Percentiles rank a stretch among this genome's conserved stretches.
Conservation (phyloP, 257 asterid genomes). For the Plantago ovata region DNA sequence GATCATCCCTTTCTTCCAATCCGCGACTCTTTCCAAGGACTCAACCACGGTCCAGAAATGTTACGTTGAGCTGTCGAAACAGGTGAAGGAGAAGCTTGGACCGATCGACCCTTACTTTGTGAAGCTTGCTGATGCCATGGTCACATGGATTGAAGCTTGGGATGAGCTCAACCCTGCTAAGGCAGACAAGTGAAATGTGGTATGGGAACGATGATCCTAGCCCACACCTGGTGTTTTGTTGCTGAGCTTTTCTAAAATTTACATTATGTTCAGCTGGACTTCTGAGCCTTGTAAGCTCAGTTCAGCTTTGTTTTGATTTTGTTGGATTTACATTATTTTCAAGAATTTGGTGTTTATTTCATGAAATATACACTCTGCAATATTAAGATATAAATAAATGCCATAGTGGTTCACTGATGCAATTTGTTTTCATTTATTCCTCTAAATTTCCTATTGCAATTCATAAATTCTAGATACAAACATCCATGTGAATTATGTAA, state of each 20-base stretch:
- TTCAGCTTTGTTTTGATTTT: neutral
- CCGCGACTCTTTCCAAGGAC: slow-evolving; percentile 40
- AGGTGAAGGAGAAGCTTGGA: slow-evolving; percentile 53
- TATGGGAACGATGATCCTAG: too few species aligned
- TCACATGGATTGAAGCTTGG: slow-evolving; percentile 66
- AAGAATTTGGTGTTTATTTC: slow-evolving; percentile 1
- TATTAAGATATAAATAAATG: neutral
- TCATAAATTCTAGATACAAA: too few species aligned
- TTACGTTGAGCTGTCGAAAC: slow-evolving; percentile 54
- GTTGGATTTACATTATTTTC: neutral
- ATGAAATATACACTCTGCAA: too few species aligned
- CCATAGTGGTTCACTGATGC: neutral
- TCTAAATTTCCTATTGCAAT: too few species aligned
- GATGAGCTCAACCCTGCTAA: slow-evolving; percentile 43
- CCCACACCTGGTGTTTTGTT: too few species aligned
- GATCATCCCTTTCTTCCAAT: slow-evolving; percentile 58
- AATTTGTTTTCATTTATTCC: too few species aligned
- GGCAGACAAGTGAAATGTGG: neutral
- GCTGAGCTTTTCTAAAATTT: neutral
- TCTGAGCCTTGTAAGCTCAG: neutral
- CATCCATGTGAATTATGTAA: too few species aligned
- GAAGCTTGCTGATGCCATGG: slow-evolving; percentile 60
- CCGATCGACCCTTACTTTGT: slow-evolving; percentile 51
- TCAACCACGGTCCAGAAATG: slow-evolving; percentile 50
- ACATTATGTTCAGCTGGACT: neutral